Percentiles rank a stretch among this genome's conserved stretches.
Conservation (phyloP, 2,329 filamentous ascomycete species). For the Aspergillus felis region DNA sequence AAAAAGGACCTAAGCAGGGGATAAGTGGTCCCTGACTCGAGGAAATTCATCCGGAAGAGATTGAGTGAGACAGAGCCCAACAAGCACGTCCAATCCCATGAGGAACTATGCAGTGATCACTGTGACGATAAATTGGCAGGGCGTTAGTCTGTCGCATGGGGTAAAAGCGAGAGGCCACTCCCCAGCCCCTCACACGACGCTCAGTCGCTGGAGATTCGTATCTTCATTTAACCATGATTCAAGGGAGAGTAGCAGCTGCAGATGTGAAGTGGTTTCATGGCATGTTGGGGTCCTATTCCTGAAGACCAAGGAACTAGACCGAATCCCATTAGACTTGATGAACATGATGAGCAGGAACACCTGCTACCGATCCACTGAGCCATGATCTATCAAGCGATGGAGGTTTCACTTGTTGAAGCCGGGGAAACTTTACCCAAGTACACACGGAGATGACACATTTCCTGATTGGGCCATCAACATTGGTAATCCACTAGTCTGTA, state of each 20-base stretch:
- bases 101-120: background rate
- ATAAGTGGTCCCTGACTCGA: background rate
- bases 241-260: background rate
- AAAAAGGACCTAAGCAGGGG: constrained; percentile 4
- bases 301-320: background rate
- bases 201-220: background rate
- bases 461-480: background rate
- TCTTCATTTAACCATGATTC: background rate
- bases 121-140: constrained; percentile 3
- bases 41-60: constrained; percentile 4
- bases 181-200: background rate
- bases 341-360: background rate
- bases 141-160: constrained; percentile 6
- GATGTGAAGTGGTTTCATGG: background rate
- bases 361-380: background rate
- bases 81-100: constrained; percentile 10
- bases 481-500: background rate
- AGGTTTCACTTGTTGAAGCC: background rate
- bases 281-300: background rate
- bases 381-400: background rate
- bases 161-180: background rate
- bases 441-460: background rate
- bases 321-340: background rate
- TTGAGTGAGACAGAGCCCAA: constrained; percentile 13
- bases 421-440: background rate